Percentiles rank a stretch among this genome's conserved stretches.
These are phyloP conservation scores for Rhizopogon vesiculosus DNA, from an alignment of 768 basidiomycete genomes.

Conservation along the genomic window DNA sequence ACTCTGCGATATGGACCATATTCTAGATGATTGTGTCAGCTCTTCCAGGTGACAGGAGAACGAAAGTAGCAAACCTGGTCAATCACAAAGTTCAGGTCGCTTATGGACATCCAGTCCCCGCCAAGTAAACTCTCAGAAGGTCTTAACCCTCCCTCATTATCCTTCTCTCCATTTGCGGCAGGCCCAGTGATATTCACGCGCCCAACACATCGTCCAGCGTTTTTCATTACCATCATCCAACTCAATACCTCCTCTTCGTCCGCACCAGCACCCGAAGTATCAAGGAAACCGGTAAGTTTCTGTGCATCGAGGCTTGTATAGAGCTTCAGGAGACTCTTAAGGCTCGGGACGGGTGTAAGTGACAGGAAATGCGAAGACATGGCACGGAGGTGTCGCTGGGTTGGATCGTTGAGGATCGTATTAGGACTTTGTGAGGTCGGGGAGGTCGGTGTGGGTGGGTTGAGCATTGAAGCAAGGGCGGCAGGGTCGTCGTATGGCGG, in stretches of 20 bases:
- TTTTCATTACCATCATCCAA: conserved; percentile 97
- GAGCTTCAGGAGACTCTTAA: conserved; percentile 89
- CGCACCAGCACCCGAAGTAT: conserved; percentile 34
- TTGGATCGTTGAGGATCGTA: conserved; percentile 48
- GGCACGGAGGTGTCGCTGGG: conserved; percentile 76
- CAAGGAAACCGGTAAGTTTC: conserved; percentile 90
- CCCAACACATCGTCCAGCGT: conserved; percentile 71
- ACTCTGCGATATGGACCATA: conserved; percentile 95
- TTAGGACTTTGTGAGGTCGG: conserved; percentile 23
- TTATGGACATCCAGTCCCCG: conserved; percentile 83
- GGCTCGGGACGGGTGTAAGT: conserved; percentile 73
- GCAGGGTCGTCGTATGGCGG: conserved; percentile 86
- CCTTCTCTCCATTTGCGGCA: conserved; percentile 44
- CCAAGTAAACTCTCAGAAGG: conserved; percentile 54
- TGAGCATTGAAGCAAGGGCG: conserved; percentile 47
- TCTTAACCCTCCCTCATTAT: conserved; percentile 17
- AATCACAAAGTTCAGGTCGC: conserved; percentile 94
- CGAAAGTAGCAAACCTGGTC: conserved; percentile 61
- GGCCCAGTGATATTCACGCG: conserved; percentile 36
- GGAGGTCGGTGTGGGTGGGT: conserved; percentile 32
- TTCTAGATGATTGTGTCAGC: conserved; percentile 45
- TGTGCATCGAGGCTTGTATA: conserved; percentile 91
- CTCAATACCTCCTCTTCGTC: conserved; percentile 94
- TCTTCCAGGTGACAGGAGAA: background rate
- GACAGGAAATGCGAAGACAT: conserved; percentile 82